These are phyloP conservation scores for Hypoxylon perforatum DNA, from an alignment of 495 filamentous ascomycete species.

Conservation along the genomic window DNA sequence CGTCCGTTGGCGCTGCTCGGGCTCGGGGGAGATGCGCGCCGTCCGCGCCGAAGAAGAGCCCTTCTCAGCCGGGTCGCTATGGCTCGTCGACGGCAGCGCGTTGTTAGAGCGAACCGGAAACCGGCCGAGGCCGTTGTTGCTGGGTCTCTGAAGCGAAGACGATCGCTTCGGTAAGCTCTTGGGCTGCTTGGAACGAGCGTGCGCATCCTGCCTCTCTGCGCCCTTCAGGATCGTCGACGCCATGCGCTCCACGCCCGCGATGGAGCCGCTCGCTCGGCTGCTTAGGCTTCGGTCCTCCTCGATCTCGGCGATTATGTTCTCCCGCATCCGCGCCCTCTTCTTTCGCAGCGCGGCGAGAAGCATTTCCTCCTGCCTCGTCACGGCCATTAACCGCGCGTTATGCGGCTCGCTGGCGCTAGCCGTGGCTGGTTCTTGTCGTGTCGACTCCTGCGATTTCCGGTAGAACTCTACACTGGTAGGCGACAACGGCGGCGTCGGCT, in stretches of 20 bases:
- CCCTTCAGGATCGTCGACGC: constrained; percentile 22
- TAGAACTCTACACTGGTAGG: constrained; percentile 60
- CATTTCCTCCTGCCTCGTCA: constrained; percentile 86
- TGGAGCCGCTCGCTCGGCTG: constrained; percentile 1
- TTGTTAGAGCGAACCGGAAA: constrained; percentile 23
- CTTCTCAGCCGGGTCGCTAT: constrained; percentile 38
- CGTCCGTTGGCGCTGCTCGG: constrained; percentile 15
- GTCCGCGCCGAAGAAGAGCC: constrained; percentile 9
- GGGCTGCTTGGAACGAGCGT: constrained; percentile 17
- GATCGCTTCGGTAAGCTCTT: constrained; percentile 21
- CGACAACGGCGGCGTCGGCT: constrained; percentile 60
- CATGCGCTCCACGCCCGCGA: constrained; percentile 21
- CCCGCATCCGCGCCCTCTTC: constrained; percentile 80
- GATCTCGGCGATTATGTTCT: constrained; percentile 72
- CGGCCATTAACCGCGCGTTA: constrained; percentile 80
- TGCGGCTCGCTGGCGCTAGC: constrained; percentile 41
- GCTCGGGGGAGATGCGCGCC: constrained; percentile 12
- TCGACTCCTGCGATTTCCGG: constrained; percentile 45
- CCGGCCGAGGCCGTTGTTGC: constrained; percentile 11
- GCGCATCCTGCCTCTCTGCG: constrained; percentile 29
- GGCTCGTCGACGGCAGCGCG: constrained; percentile 28
- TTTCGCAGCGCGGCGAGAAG: constrained; percentile 82
- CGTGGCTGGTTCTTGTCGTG: constrained; percentile 28
- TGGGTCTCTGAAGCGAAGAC: constrained; percentile 27
- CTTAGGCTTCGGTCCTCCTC: constrained; percentile 46